Evolutionary conservation across 1,139 yeast species (phyloP).

Genomic region (Hyphopichia wangnamkhiaoensis): DNA sequence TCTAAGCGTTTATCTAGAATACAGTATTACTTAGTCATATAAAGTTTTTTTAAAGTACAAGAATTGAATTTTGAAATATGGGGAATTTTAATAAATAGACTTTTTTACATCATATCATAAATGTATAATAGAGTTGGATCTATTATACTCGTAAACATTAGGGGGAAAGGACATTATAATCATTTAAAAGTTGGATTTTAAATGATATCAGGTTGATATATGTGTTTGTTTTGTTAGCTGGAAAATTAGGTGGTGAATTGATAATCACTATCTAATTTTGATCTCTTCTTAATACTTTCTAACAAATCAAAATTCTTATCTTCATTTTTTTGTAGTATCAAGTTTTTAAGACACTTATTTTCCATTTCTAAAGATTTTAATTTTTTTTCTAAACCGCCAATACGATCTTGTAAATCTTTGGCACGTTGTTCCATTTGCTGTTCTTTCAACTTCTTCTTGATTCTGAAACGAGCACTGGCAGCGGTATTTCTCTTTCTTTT

Average conservation of each 20-base stretch:
- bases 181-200: conserved; percentile 40
- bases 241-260: conserved; percentile 26
- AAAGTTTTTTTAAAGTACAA: background rate
- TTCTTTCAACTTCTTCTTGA: conserved; percentile 61
- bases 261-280: conserved; percentile 34
- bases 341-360: conserved; percentile 62
- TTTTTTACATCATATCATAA: conserved; percentile 9
- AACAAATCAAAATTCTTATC: conserved; percentile 41
- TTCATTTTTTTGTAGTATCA: conserved; percentile 52
- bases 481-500: conserved; percentile 62
- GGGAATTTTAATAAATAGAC: too few relatives aligned
- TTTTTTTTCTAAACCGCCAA: conserved; percentile 41
- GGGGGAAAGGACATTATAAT: conserved; percentile 23
- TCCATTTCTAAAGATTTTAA: conserved; percentile 69
- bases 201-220: conserved; percentile 17
- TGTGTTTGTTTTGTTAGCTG: background rate
- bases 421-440: conserved; percentile 57
- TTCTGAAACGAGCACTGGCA: conserved; percentile 63
- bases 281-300: conserved; percentile 44
- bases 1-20: too few relatives aligned
- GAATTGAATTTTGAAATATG: conserved; percentile 6
- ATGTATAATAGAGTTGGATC: conserved; percentile 34
- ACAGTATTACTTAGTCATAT: background rate
- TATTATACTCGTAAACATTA: conserved; percentile 18
- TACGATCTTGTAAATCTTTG: conserved; percentile 42